Base-by-base conservation (phyloP, 192 early-diverging fungal genomes). In the Linnemannia exigua region DNA sequence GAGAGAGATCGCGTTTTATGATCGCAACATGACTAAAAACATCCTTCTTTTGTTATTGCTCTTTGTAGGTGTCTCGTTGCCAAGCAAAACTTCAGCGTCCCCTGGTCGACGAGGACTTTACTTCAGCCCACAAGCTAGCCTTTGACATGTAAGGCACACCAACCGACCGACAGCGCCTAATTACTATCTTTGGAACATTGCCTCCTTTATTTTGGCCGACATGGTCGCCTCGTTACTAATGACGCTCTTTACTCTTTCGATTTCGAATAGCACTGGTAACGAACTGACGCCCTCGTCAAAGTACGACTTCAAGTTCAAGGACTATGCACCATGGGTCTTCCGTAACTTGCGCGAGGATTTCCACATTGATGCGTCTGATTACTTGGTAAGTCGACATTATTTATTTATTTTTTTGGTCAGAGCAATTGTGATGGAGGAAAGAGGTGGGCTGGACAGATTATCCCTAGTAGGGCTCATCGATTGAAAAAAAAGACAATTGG, bases 221-320 rank as follows among this genome's bases (percentile, higher is more conserved):
- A 44, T 17, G 17, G 11, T 46, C 52, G 25, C n/a, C 52, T 19
- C 28, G 36, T 44, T 52, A 54, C 28, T 31, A 14, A 52, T 50
- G 11, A 54, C 33, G 17, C 36, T 5, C 31, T 35, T 51, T 31
- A n/a, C n/a, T 70, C 16, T 54, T 36, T 22, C n/a, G n/a, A n/a
- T n/a, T n/a, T 41, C 15, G 61, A 47, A 61, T 84, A 95, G 94
- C 48, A 95, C 94, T 47, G 97, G 97, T 20, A 97, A 98, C 85
- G 98, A 99, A 87, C 85, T 99, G 87, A 97, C 96, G n/a, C 96
- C 99, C 20, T 95, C 94, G 16, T 95, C 96, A 22, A 93, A 94
- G 71, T 99, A 99, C 89, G 97, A 99, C 81, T 99, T 99, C 87
- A 99, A 99, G 90, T 99, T 99, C 88, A 99, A 99, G 84, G 99